Base-by-base conservation (phyloP, 2,329 filamentous ascomycete species). In the Raffaelea albimanens region DNA sequence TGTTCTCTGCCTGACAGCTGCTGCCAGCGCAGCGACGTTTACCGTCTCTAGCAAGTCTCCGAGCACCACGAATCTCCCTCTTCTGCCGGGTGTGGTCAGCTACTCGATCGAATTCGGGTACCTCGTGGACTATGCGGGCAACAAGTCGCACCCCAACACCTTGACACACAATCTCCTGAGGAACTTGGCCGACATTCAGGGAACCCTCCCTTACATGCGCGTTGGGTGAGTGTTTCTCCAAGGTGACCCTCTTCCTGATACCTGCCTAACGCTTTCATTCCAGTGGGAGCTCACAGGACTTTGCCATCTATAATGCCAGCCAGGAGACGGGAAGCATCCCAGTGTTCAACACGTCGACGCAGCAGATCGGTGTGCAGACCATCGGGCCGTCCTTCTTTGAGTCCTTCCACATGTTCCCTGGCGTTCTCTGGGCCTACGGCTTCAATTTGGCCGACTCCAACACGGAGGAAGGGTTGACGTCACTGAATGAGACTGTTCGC, bases 241-340 rank as follows among this genome's bases (percentile, higher is more conserved):
- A n/a, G n/a, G n/a, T n/a, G n/a, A n/a, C n/a, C n/a, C 25, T 29
- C 7, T 29, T 13, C 7, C 19, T 25, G 21, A 4, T 25, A n/a
- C 22, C 14, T 4, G 21, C n/a, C n/a, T n/a, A n/a, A n/a, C n/a
- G n/a, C n/a, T n/a, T 16, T 22, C 25, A n/a, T 25, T 20, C 18
- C 22, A 52, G 80, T 3, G 80, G 80, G n/a, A 83, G 82, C 55
- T 82, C 80, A 0, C 80, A 83, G 61, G 79, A 83, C 62, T 80
- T 75, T 53, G 76, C 77, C 5, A 65, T 83, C 34, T 83, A 78
- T 59, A 71, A 82, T 52, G 62, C 69, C 2, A 69, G 68, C 4
- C 70, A 80, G 5, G 58, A 66, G 1, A 23, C 21, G n/a, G 73
- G 73, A 5, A 63, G 74, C 10, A 68, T 78, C 44, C 78, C 78